phyloP scores from a whole-genome alignment of 2,329 filamentous ascomycete genomes.

The Claviceps sorghi region DNA sequence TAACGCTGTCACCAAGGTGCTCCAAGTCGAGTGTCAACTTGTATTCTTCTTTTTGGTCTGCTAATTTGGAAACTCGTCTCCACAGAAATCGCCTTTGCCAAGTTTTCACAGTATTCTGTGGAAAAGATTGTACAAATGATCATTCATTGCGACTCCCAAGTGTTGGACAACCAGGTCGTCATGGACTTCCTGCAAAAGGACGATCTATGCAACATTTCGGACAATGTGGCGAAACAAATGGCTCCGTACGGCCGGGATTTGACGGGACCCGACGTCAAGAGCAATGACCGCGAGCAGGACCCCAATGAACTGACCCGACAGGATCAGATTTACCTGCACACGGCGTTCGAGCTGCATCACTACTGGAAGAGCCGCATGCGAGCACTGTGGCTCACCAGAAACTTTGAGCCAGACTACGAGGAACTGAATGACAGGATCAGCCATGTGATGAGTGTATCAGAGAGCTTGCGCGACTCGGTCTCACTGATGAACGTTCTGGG shows the following conservation, averaged over 20 bases:
- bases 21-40: not conserved
- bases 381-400: constrained; percentile 70
- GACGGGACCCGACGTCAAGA: constrained; percentile 73
- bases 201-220: constrained; percentile 80
- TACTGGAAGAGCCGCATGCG: constrained; percentile 99
- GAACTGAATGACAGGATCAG: constrained; percentile 75
- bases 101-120: constrained; percentile 71
- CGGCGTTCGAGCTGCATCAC: constrained; percentile 85
- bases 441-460: constrained; percentile 74
- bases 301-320: constrained; percentile 79
- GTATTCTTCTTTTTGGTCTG: not conserved
- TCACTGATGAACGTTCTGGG: constrained; percentile 92
- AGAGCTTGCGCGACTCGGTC: constrained; percentile 80
- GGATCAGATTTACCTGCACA: constrained; percentile 89
- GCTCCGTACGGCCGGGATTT: constrained; percentile 93
- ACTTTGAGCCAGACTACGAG: constrained; percentile 78
- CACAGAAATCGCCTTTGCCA: constrained; percentile 74
- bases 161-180: constrained; percentile 77
- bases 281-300: constrained; percentile 69
- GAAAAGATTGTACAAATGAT: constrained; percentile 86
- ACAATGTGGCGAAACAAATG: constrained; percentile 82
- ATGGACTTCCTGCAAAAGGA: constrained; percentile 95
- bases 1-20: not conserved
- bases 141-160: constrained; percentile 82
- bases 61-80: not conserved